Base-by-base conservation (phyloP, 2,329 filamentous ascomycete genomes). In the Pyrenophora graminea region DNA sequence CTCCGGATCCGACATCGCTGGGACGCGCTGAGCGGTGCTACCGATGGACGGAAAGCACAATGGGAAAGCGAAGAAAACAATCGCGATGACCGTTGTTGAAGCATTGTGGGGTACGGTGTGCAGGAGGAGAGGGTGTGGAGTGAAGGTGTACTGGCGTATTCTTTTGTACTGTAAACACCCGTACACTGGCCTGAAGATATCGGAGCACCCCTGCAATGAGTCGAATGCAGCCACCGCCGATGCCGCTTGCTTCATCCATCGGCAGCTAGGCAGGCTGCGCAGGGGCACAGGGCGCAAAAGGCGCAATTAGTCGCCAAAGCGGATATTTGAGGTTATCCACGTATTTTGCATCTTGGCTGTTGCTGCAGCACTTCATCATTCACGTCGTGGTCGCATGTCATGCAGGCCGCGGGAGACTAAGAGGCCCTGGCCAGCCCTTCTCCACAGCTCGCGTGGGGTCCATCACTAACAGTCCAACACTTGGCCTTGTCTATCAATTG, bases 1-100 rank as follows among this genome's bases (percentile, higher is more conserved):
- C 77, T 54, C 60, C 61, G 59, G 52, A 58, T 75, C 71, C 76
- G 77, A 76, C 74, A 79, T 77, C 75, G 69, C 63, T 74, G 68
- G 31, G 71, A 66, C 42, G 68, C 63, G 50, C 73, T 53, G 79
- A 79, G 48, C 45, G 63, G 61, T 43, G 65, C 56, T 45, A 59
- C 64, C 38, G 61, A 50, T 39, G 62, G 53, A 56, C 66, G 68
- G 47, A 55, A 56, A 49, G 59, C 61, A 51, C 62, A 61, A 58
- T 64, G 58, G 51, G 62, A 63, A 9, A 69, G 53, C 40, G 63
- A 69, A 36, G 70, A 67, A 68, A 72, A 58, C 58, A 72, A 48
- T 39, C 65, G 63, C 18, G 59, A 61, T 50, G 72, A 70, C 58
- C 66, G 64, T 48, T 66, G 69, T 56, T 70, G 70, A 32, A 75